A percentile compares a stretch with the other conserved stretches of the same genome.
These are phyloP conservation scores for Cladosporium sp. DNA, from an alignment of 2,329 filamentous ascomycete genomes.

Conservation along the genomic window DNA sequence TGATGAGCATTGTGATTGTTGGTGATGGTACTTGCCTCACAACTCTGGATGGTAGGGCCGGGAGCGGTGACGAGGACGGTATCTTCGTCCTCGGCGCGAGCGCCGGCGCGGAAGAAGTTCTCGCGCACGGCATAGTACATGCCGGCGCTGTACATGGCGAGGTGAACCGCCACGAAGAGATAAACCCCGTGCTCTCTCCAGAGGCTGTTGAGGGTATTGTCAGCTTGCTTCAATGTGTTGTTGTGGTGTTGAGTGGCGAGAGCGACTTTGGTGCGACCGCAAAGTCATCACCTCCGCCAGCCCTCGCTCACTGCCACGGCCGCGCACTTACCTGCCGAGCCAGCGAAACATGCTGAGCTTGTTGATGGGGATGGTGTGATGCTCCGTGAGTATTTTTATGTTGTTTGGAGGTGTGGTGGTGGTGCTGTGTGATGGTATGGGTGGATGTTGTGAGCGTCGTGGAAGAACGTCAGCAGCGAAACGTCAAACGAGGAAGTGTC, in stretches of 20 bases:
- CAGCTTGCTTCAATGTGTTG: neutral
- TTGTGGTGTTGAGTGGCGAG: neutral
- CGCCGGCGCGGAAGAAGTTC: too few species aligned
- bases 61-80: neutral
- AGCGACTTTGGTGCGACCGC: neutral
- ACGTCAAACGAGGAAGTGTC: neutral
- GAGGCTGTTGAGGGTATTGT: neutral
- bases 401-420: neutral
- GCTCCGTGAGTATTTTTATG: neutral
- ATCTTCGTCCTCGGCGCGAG: neutral
- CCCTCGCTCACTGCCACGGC: neutral
- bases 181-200: too few species aligned
- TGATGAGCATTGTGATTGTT: neutral
- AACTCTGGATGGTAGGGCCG: neutral
- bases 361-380: neutral
- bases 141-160: too few species aligned
- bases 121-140: too few species aligned
- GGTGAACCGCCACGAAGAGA: too few species aligned
- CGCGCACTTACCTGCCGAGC: neutral
- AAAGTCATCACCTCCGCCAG: neutral
- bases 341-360: neutral
- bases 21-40: neutral
- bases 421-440: neutral
- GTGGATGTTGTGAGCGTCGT: slow-evolving; percentile 4
- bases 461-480: neutral